These are phyloP conservation scores for Prunus yedoensis DNA, from an alignment of 331 rosid species.

Conservation along the genomic window DNA sequence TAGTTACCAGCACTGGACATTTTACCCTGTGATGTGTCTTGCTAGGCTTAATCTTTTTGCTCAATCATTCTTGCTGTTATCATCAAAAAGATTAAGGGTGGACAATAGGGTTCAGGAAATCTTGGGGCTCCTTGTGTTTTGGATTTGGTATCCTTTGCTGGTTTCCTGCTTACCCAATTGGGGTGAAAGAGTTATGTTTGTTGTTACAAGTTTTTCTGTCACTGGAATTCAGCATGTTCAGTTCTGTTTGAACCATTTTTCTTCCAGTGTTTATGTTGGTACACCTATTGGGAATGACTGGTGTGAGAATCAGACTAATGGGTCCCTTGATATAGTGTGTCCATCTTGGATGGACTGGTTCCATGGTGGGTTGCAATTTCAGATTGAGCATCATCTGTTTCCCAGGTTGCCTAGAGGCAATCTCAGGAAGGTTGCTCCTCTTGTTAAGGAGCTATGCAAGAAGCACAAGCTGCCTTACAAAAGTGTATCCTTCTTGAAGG, in stretches of 20 bases:
- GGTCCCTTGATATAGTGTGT: slow-evolving; percentile 34
- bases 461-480: slow-evolving; percentile 46
- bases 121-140: slow-evolving; percentile 33
- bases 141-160: slow-evolving; percentile 48
- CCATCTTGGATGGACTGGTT: slow-evolving; percentile 56
- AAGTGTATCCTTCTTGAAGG: slow-evolving; percentile 34
- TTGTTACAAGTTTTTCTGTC: slow-evolving; percentile 33
- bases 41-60: slow-evolving; percentile 69
- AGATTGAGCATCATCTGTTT: slow-evolving; percentile 47
- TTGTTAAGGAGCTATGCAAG: slow-evolving; percentile 40
- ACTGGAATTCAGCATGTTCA: slow-evolving; percentile 51
- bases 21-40: slow-evolving; percentile 47
- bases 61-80: slow-evolving; percentile 48
- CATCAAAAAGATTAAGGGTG: slow-evolving; percentile 28
- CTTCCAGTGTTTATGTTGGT: slow-evolving; percentile 38
- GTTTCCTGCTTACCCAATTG: slow-evolving; percentile 37
- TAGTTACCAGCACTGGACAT: slow-evolving; percentile 48
- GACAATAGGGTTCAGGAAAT: slow-evolving; percentile 39
- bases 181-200: slow-evolving; percentile 38
- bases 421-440: slow-evolving; percentile 38
- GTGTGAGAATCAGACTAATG: slow-evolving; percentile 45
- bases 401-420: slow-evolving; percentile 35
- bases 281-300: slow-evolving; percentile 38
- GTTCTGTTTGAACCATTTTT: slow-evolving; percentile 49
- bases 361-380: slow-evolving; percentile 51